A percentile compares a stretch with the other conserved stretches of the same genome.
These are phyloP conservation scores for Litchi chinensis DNA, from an alignment of 345 rosid species.

Conservation along the genomic window DNA sequence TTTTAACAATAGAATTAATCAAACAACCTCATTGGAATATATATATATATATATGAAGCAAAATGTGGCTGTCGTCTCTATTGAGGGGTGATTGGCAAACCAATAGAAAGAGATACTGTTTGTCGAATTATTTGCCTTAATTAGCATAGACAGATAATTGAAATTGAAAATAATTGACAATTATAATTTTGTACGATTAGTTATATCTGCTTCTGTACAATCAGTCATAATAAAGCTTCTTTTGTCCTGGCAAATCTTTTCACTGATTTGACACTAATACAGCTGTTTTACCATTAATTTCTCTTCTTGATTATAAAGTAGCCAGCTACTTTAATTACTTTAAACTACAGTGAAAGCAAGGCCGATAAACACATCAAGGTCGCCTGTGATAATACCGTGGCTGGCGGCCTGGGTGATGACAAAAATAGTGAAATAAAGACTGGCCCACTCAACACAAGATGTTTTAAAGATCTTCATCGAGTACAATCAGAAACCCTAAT, in stretches of 20 bases:
- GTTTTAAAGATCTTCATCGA: not conserved
- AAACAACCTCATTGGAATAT: too few relatives aligned
- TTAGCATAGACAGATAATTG: not conserved
- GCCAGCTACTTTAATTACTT: constrained; percentile 10
- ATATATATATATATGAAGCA: too few relatives aligned
- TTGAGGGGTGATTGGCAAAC: not conserved
- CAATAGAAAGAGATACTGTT: not conserved
- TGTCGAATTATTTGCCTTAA: not conserved
- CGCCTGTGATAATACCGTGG: not conserved
- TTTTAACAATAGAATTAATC: too few relatives aligned
- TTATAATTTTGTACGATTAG: not conserved
- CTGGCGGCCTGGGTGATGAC: not conserved
- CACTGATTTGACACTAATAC: constrained; percentile 33
- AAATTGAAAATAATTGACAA: not conserved
- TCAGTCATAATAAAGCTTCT: not conserved
- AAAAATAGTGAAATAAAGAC: not conserved
- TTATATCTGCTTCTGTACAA: not conserved
- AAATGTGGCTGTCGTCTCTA: not conserved
- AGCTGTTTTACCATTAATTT: constrained; percentile 23
- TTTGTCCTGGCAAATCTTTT: constrained; percentile 20
- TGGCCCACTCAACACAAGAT: not conserved
- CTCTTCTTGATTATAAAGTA: constrained; percentile 13
- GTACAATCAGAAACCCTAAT: not conserved
- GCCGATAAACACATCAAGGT: not conserved
- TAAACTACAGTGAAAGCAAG: constrained; percentile 17